Evolutionary conservation across 176 grass and related monocot species (phyloP).

Genomic region (Miscanthus lutarioriparius): DNA sequence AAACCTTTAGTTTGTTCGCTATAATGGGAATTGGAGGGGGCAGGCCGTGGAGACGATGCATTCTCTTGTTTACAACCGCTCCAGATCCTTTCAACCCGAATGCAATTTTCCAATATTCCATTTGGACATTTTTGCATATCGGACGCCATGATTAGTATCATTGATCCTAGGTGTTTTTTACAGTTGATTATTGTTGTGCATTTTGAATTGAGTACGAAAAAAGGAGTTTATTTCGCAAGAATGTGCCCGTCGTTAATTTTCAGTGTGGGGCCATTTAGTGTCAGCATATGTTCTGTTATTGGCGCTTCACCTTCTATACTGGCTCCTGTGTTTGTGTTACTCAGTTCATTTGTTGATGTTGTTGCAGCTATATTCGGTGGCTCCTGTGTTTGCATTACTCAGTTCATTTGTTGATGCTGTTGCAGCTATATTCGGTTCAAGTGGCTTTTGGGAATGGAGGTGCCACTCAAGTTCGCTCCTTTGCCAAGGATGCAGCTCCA

Average conservation of each 20-base stretch:
- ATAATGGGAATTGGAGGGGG: background rate
- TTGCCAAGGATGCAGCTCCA: conserved; percentile 41
- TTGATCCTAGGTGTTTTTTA: background rate
- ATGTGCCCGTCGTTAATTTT: background rate
- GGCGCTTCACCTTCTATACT: background rate
- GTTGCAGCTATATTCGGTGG: conserved; percentile 69
- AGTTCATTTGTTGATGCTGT: background rate
- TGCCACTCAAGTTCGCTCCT: conserved; percentile 53
- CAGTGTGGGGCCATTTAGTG: background rate
- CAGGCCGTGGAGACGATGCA: too few relatives aligned
- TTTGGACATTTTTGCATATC: background rate
- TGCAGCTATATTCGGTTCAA: conserved; percentile 80
- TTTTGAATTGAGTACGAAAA: background rate
- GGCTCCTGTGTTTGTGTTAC: background rate
- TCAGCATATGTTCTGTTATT: background rate
- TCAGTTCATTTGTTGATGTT: conserved; percentile 1
- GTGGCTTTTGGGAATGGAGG: conserved; percentile 55
- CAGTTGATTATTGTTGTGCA: background rate
- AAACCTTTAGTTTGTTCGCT: background rate
- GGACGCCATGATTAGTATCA: background rate
- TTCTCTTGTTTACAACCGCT: background rate
- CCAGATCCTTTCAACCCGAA: background rate
- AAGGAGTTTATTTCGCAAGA: background rate
- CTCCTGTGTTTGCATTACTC: too few relatives aligned
- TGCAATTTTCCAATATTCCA: background rate